A percentile compares a stretch with the other conserved stretches of the same genome.
Conservation (phyloP, 257 asterid genomes). For the Haberlea rhodopensis region DNA sequence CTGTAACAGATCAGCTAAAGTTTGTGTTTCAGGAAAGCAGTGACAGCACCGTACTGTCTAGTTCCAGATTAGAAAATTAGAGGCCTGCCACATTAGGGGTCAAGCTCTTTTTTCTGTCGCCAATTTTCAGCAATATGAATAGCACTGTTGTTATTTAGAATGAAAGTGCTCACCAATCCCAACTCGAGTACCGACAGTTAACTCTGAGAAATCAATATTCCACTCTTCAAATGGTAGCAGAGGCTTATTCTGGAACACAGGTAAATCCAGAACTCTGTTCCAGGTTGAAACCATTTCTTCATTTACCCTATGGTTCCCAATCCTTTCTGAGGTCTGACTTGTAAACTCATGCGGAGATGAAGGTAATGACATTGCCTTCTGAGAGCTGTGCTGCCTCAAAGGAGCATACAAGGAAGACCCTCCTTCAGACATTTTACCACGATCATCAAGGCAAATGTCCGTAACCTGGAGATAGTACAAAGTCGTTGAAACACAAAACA, state of each 20-base stretch:
- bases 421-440: conserved; percentile 29
- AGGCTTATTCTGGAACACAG: conserved; percentile 76
- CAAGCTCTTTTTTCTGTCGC: conserved; percentile 10
- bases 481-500: not conserved
- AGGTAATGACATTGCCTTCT: conserved; percentile 84
- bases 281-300: conserved; percentile 74
- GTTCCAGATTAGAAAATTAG: not conserved
- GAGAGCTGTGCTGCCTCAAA: conserved; percentile 41
- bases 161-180: conserved; percentile 78
- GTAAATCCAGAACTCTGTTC: conserved; percentile 78
- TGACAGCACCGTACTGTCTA: not conserved
- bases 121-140: conserved; percentile 14
- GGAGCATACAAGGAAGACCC: conserved; percentile 26
- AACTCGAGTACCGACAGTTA: conserved; percentile 87
- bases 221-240: conserved; percentile 88
- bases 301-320: conserved; percentile 38
- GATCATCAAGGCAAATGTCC: conserved; percentile 30
- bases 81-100: not conserved
- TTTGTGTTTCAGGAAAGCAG: conserved; percentile 4
- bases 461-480: conserved; percentile 28
- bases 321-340: conserved; percentile 47
- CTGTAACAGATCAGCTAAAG: not conserved
- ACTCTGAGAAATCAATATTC: conserved; percentile 88
- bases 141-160: not conserved
- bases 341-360: conserved; percentile 88